These are phyloP conservation scores for Salvia splendens DNA, from an alignment of 257 asterid species.

Conservation along the genomic window DNA sequence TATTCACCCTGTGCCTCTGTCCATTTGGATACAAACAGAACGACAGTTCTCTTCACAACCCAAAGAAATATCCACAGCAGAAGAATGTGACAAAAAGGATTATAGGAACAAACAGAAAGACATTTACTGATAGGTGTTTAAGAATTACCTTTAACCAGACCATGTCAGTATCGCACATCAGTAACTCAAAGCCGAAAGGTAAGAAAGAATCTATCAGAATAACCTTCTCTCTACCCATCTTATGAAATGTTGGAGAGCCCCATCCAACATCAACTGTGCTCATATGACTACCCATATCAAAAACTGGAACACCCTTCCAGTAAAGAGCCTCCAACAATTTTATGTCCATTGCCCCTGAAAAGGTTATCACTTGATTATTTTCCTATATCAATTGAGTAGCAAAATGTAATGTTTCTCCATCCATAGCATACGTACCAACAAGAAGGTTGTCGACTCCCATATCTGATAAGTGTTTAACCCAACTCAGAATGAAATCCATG, in stretches of 20 bases:
- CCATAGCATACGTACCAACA: conserved; percentile 62
- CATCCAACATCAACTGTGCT: conserved; percentile 97
- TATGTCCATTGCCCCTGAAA: conserved; percentile 96
- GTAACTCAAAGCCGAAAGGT: conserved; percentile 81
- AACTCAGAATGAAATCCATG: conserved; percentile 95
- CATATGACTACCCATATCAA: conserved; percentile 99
- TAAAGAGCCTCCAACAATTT: conserved; percentile 90
- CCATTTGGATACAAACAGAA: conserved; percentile 15
- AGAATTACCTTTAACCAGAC: conserved; percentile 95
- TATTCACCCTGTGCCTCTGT: conserved; percentile 3
- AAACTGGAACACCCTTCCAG: conserved; percentile 96
- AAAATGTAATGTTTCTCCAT: conserved; percentile 23
- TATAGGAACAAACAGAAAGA: conserved; percentile 22
- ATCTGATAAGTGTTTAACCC: conserved; percentile 97
- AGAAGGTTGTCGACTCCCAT: conserved; percentile 81
- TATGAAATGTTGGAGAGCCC: conserved; percentile 94
- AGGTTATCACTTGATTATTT: conserved; percentile 18
- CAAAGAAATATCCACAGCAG: conserved; percentile 6
- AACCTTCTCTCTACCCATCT: conserved; percentile 96
- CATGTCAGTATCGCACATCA: conserved; percentile 99
- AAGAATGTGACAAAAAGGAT: not conserved
- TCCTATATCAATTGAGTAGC: conserved; percentile 26
- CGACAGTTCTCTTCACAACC: not conserved
- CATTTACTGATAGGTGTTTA: conserved; percentile 23
- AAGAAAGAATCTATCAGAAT: conserved; percentile 81